Evolutionary conservation across 306 rosid species (phyloP).

Genomic region (Corylus americana): DNA sequence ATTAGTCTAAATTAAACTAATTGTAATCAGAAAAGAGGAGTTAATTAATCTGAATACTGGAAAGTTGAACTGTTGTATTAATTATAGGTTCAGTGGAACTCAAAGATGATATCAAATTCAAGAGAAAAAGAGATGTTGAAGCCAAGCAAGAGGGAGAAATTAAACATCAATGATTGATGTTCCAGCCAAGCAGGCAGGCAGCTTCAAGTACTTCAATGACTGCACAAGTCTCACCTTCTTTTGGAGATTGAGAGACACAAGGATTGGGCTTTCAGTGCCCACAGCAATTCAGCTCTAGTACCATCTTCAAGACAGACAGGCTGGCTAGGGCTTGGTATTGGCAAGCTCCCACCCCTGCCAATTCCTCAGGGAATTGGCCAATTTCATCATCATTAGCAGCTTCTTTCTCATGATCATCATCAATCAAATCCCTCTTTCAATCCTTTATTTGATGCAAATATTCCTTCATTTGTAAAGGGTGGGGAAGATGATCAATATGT

Average conservation of each 20-base stretch:
- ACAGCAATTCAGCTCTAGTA: conserved; percentile 70
- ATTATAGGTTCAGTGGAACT: conserved; percentile 12
- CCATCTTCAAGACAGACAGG: no score
- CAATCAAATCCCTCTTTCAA: conserved; percentile 28
- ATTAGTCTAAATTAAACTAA: no score
- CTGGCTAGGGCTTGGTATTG: conserved; percentile 52
- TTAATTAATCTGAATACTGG: background rate
- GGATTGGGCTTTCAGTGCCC: conserved; percentile 80
- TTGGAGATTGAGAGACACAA: conserved; percentile 77
- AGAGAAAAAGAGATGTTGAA: conserved; percentile 40
- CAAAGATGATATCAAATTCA: conserved; percentile 55
- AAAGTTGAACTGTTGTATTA: background rate
- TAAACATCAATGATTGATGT: conserved; percentile 2
- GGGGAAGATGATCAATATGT: conserved; percentile 31
- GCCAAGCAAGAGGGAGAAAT: conserved; percentile 44
- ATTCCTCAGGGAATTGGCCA: conserved; percentile 17
- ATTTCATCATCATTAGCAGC: conserved; percentile 30
- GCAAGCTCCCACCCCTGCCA: conserved; percentile 78
- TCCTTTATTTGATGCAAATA: conserved; percentile 35
- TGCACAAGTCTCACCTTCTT: conserved; percentile 68
- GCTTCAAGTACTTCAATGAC: conserved; percentile 55
- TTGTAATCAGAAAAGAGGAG: background rate
- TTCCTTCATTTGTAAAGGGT: conserved; percentile 19
- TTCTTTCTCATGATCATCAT: conserved; percentile 28
- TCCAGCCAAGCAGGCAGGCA: conserved; percentile 24